Conservation (phyloP, 441 rosid genomes). For the Erodium texanum region DNA sequence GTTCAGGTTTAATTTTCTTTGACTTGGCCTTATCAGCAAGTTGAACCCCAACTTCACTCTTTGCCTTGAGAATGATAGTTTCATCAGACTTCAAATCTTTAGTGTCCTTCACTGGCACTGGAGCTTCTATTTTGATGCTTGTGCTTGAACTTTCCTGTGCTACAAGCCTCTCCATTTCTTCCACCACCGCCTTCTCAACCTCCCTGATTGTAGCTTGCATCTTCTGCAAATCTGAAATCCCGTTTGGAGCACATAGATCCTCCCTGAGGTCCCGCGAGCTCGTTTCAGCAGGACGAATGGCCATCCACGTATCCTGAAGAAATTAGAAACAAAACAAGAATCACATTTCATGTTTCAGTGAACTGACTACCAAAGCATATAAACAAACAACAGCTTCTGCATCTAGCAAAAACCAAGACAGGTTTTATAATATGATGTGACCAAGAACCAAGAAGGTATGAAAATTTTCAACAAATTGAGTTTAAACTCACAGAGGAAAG, state of each 20-base stretch:
- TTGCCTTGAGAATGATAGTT: conserved; percentile 22
- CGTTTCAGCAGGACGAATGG: conserved; percentile 13
- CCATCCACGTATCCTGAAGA: conserved; percentile 27
- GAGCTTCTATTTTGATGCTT: conserved; percentile 22
- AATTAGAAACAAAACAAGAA: background rate
- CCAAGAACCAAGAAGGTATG: too few species aligned
- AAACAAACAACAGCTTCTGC: background rate
- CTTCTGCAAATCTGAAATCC: conserved; percentile 56
- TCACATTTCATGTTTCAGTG: background rate
- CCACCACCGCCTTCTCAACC: conserved; percentile 52
- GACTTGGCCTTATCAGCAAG: conserved; percentile 27
- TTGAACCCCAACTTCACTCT: conserved; percentile 27
- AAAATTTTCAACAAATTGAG: too few species aligned
- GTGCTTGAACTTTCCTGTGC: conserved; percentile 27
- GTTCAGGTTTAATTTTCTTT: conserved; percentile 27
- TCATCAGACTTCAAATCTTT: conserved; percentile 16
- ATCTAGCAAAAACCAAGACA: background rate
- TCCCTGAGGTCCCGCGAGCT: background rate
- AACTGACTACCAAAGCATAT: background rate
- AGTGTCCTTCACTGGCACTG: conserved; percentile 12
- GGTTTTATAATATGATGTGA: too few species aligned
- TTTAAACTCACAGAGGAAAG: background rate
- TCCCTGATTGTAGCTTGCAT: conserved; percentile 56
- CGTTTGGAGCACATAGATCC: conserved; percentile 25
- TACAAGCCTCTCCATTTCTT: conserved; percentile 37